Conservation (phyloP, 2,329 filamentous ascomycete genomes). For the Fusarium sp. region DNA sequence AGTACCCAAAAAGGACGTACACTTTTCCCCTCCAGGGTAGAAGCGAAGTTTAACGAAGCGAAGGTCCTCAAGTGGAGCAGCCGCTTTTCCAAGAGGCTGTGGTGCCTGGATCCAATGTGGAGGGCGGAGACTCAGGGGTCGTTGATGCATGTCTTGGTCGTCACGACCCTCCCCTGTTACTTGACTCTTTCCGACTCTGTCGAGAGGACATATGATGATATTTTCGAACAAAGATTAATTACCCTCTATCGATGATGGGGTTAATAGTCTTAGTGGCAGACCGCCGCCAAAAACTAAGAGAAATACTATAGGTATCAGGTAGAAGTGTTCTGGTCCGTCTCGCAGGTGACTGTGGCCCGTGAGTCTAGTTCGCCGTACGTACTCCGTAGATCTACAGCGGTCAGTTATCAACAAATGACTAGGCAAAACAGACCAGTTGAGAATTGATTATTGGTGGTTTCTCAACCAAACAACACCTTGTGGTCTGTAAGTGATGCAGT, state of each 20-base stretch:
- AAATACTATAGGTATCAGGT: slow-evolving; percentile 33
- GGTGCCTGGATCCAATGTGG: slow-evolving; percentile 2
- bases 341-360: slow-evolving; percentile 5
- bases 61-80: slow-evolving; percentile 39
- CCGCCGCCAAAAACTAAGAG: background rate
- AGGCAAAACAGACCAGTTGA: background rate
- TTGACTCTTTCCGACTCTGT: slow-evolving; percentile 12
- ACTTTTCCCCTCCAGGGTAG: slow-evolving; percentile 37
- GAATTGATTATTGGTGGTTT: slow-evolving; percentile 22
- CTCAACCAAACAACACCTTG: slow-evolving; percentile 19
- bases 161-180: slow-evolving; percentile 30
- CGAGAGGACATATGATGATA: slow-evolving; percentile 19
- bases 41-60: slow-evolving; percentile 35
- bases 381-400: slow-evolving; percentile 4
- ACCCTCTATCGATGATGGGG: background rate
- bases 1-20: slow-evolving; percentile 31
- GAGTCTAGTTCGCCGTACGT: slow-evolving; percentile 1
- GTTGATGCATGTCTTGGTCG: slow-evolving; percentile 34
- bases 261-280: slow-evolving; percentile 15
- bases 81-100: slow-evolving; percentile 12
- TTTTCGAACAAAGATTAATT: background rate
- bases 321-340: slow-evolving; percentile 17
- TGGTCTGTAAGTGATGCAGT: background rate
- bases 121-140: slow-evolving; percentile 34
- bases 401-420: slow-evolving; percentile 3